A percentile compares a stretch with the other conserved stretches of the same genome.
These are phyloP conservation scores for Cladosporium sp. DNA, from an alignment of 2,329 filamentous ascomycete genomes.

Conservation along the genomic window DNA sequence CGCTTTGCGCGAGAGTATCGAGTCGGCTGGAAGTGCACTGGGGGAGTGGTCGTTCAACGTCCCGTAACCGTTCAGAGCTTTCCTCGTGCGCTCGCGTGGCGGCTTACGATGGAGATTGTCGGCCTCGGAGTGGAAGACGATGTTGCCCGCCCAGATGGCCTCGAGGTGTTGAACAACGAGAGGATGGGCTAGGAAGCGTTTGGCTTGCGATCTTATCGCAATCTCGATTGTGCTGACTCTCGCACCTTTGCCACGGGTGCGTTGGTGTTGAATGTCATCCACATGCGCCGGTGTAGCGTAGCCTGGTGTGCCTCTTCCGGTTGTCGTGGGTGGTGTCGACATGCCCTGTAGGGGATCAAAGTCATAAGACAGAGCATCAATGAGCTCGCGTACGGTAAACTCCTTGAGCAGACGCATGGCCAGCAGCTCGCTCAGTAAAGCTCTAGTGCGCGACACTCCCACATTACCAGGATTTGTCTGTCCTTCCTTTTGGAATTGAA, in stretches of 20 bases:
- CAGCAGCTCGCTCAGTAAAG: slow-evolving; percentile 85
- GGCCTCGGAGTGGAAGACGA: slow-evolving; percentile 88
- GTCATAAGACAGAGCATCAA: slow-evolving; percentile 92
- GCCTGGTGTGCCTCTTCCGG: slow-evolving; percentile 35
- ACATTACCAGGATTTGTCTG: slow-evolving; percentile 80
- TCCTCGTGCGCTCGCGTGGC: slow-evolving; percentile 24
- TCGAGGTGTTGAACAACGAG: slow-evolving; percentile 93
- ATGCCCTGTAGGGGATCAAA: slow-evolving; percentile 90
- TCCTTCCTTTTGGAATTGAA: slow-evolving; percentile 89
- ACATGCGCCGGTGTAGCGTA: slow-evolving; percentile 18
- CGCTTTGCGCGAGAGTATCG: slow-evolving; percentile 34
- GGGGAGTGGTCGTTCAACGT: slow-evolving; percentile 35
- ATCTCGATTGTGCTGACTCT: slow-evolving; percentile 90
- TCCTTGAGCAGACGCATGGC: slow-evolving; percentile 89
- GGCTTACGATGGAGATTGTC: slow-evolving; percentile 76
- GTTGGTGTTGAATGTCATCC: slow-evolving; percentile 40
- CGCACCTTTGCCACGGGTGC: slow-evolving; percentile 60
- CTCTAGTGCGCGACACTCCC: slow-evolving; percentile 79
- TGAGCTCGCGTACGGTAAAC: slow-evolving; percentile 83
- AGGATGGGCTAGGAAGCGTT: slow-evolving; percentile 88
- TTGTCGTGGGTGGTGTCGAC: slow-evolving; percentile 47
- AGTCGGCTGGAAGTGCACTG: slow-evolving; percentile 35
- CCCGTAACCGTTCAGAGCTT: slow-evolving; percentile 41
- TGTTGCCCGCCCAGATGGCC: slow-evolving; percentile 93
- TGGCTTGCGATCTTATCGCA: slow-evolving; percentile 88